phyloP scores from a whole-genome alignment of 1,284 basidiomycete species.

The Porodaedalea pini region DNA sequence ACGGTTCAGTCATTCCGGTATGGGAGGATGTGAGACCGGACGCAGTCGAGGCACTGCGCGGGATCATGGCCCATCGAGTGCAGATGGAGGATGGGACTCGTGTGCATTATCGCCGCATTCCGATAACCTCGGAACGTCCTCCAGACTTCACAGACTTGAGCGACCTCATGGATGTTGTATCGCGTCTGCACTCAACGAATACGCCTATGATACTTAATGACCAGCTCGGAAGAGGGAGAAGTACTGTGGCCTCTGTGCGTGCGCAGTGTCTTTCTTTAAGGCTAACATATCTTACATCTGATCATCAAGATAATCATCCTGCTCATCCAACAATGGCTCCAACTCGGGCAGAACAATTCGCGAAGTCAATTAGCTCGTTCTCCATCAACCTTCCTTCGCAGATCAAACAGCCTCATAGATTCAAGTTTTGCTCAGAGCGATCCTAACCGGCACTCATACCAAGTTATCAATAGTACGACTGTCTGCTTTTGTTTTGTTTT shows the following conservation, averaged over 20 bases:
- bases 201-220: conserved; percentile 94
- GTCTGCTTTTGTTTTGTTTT: conserved; percentile 12
- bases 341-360: conserved; percentile 26
- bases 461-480: conserved; percentile 72
- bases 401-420: conserved; percentile 15
- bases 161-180: conserved; percentile 80
- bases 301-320: conserved; percentile 70
- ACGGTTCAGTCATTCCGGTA: conserved; percentile 88
- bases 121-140: conserved; percentile 81
- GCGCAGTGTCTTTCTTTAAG: neutral
- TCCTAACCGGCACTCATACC: conserved; percentile 63
- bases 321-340: conserved; percentile 86
- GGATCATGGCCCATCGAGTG: conserved; percentile 76
- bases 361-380: conserved; percentile 2
- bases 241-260: conserved; percentile 81
- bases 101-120: conserved; percentile 81
- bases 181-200: conserved; percentile 66
- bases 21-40: conserved; percentile 89
- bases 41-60: conserved; percentile 83
- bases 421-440: conserved; percentile 20
- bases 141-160: conserved; percentile 69
- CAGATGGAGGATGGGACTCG: conserved; percentile 48
- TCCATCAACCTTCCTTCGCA: conserved; percentile 21
- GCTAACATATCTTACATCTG: neutral
- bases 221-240: conserved; percentile 93